phyloP scores from a whole-genome alignment of 257 asterid species.

The Scutellaria minor region DNA sequence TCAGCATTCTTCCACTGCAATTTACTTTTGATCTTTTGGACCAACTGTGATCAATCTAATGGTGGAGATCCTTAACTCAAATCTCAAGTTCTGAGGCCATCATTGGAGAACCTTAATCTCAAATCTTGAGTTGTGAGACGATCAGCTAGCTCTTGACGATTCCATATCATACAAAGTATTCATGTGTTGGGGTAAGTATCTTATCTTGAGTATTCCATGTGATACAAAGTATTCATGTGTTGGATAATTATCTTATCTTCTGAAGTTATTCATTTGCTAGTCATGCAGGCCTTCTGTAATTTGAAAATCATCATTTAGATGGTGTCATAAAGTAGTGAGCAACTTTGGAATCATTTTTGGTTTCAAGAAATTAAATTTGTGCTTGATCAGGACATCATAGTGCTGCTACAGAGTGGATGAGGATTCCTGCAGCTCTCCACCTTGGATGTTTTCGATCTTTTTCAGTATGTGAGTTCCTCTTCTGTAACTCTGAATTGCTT shows the following conservation, averaged over 20 bases:
- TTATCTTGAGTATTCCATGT: not conserved
- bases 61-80: not conserved
- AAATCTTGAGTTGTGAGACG: not conserved
- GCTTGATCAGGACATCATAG: not conserved
- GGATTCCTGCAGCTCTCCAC: constrained; percentile 22
- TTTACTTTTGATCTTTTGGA: constrained; percentile 6
- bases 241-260: constrained; percentile 3
- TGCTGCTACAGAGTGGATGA: constrained; percentile 9
- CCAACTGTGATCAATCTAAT: constrained; percentile 5
- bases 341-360: not conserved
- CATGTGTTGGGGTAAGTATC: constrained; percentile 1
- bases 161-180: not conserved
- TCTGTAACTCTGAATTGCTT: not conserved
- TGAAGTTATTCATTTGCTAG: constrained; percentile 14
- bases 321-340: not conserved
- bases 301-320: not conserved
- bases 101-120: not conserved
- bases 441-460: not conserved
- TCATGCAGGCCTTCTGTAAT: constrained; percentile 20
- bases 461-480: constrained; percentile 22
- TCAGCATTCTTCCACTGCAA: constrained; percentile 1
- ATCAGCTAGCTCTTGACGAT: constrained; percentile 7
- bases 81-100: no score
- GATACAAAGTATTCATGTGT: not conserved
- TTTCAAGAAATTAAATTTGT: constrained; percentile 17